A percentile compares a stretch with the other conserved stretches of the same genome.
Conservation (phyloP, 2,329 filamentous ascomycete genomes). For the Apiospora koreana region DNA sequence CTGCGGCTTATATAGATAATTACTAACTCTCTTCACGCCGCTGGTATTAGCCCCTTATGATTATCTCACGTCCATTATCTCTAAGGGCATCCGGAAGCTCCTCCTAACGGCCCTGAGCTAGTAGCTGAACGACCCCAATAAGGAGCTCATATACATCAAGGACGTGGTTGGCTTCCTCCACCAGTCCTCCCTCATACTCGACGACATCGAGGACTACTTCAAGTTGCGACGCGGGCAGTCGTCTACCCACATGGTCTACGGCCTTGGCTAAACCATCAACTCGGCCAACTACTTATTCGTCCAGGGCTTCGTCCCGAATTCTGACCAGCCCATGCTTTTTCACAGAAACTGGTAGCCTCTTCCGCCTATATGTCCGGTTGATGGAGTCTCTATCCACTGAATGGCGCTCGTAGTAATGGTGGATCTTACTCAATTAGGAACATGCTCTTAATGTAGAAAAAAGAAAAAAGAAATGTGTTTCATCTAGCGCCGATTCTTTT, state of each 20-base stretch:
- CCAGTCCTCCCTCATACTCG: constrained; percentile 10
- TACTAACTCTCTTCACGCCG: no score
- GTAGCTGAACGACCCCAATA: not conserved
- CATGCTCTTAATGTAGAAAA: no score
- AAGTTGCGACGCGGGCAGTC: not conserved
- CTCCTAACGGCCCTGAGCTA: not conserved
- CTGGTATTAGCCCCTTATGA: not conserved
- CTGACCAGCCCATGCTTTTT: no score
- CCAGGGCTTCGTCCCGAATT: not conserved
- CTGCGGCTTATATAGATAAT: no score
- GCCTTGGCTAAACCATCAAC: not conserved
- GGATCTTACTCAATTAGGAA: no score
- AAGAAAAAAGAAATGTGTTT: no score
- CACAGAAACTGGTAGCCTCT: not conserved
- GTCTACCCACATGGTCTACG: not conserved
- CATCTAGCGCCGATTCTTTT: no score
- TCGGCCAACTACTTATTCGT: not conserved
- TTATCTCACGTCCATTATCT: not conserved
- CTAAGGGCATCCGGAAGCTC: not conserved
- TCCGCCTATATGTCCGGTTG: not conserved
- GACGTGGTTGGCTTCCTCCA: not conserved
- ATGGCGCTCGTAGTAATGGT: no score
- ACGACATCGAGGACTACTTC: constrained; percentile 1
- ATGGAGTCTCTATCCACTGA: not conserved
- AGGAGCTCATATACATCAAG: not conserved